phyloP scores from a whole-genome alignment of 2,329 filamentous ascomycete genomes.

The Fusarium sambucinum region DNA sequence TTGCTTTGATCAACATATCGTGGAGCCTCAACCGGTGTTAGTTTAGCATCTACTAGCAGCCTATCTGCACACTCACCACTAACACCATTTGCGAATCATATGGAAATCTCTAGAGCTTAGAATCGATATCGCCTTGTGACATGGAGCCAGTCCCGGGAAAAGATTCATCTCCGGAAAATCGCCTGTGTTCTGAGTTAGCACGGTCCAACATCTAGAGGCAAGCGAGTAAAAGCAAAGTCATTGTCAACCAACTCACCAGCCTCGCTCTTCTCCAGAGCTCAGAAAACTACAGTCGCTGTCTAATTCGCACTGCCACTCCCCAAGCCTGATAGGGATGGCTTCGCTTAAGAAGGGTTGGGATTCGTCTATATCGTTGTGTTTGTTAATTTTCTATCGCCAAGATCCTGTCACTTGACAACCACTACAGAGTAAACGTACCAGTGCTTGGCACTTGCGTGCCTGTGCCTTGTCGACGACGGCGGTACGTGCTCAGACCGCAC shows the following conservation, averaged over 20 bases:
- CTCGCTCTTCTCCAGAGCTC: conserved; percentile 82
- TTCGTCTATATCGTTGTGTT: conserved; percentile 29
- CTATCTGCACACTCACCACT: conserved; percentile 1
- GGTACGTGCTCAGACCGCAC: conserved; percentile 79
- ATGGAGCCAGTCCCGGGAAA: conserved; percentile 59
- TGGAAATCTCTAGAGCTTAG: conserved; percentile 50
- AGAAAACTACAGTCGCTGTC: conserved; percentile 92
- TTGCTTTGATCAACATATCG: background rate
- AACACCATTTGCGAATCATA: conserved; percentile 11
- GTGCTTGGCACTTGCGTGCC: conserved; percentile 11
- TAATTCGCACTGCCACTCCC: conserved; percentile 82
- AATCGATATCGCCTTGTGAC: conserved; percentile 47
- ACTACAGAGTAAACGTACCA: conserved; percentile 34
- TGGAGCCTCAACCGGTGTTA: conserved; percentile 2
- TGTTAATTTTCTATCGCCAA: conserved; percentile 22
- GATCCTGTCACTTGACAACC: conserved; percentile 13
- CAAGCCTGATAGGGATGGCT: conserved; percentile 54
- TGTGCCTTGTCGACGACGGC: conserved; percentile 52
- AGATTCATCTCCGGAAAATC: conserved; percentile 68
- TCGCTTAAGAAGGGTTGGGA: conserved; percentile 22
- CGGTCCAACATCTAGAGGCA: background rate
- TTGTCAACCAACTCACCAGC: conserved; percentile 72
- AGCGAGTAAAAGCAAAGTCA: conserved; percentile 14
- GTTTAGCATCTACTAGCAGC: background rate
- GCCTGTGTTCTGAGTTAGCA: conserved; percentile 49